Conservation (phyloP, 116 monocot species). For the Dioscorea cayenensis region DNA sequence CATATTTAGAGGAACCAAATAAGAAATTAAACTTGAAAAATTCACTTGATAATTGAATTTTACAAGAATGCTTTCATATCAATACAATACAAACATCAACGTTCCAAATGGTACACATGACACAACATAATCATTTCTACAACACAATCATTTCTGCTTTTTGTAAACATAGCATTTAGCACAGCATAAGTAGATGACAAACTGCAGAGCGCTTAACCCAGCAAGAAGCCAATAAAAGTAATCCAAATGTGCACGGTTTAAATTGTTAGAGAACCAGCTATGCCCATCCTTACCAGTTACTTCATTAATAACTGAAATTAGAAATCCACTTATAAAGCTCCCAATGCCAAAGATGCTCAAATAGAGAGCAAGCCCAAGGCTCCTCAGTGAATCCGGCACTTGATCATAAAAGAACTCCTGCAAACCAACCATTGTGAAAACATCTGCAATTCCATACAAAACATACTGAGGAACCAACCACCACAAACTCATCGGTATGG, state of each 20-base stretch:
- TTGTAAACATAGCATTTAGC: conserved; percentile 3
- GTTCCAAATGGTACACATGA: no score
- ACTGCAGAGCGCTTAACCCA: conserved; percentile 9
- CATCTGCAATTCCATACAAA: conserved; percentile 28
- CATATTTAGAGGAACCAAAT: no score
- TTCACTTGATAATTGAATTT: neutral
- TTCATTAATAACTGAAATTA: conserved; percentile 18
- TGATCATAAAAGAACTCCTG: conserved; percentile 55
- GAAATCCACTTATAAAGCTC: conserved; percentile 46
- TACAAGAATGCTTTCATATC: neutral
- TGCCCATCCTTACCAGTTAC: conserved; percentile 12
- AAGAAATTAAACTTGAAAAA: no score
- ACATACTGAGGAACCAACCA: conserved; percentile 41
- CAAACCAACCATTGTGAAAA: conserved; percentile 34
- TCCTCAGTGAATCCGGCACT: conserved; percentile 35
- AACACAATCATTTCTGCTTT: conserved; percentile 1
- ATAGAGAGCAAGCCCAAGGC: conserved; percentile 51
- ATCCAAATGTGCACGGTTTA: conserved; percentile 17
- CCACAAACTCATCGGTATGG: conserved; percentile 44
- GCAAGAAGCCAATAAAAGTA: conserved; percentile 28
- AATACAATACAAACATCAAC: no score
- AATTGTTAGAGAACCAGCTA: conserved; percentile 35
- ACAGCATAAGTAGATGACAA: conserved; percentile 1
- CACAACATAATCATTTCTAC: no score
- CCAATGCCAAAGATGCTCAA: conserved; percentile 44